Conservation (phyloP, 257 asterid species). For the Plantago elongata region DNA sequence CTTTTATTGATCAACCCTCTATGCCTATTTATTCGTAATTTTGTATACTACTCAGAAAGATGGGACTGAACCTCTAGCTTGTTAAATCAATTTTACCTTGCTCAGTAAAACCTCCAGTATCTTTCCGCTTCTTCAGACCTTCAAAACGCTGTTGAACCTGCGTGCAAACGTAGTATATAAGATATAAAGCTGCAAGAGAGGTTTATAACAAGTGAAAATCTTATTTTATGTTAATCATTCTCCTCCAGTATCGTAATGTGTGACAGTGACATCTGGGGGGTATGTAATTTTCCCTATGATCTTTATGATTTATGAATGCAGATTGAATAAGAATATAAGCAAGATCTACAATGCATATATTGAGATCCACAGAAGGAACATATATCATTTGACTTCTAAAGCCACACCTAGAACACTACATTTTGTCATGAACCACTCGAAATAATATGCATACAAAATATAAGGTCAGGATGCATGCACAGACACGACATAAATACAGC, state of each 20-base stretch:
- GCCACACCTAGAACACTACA: too few relatives aligned
- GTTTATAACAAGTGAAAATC: background rate
- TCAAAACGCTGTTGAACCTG: slow-evolving; percentile 97
- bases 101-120: slow-evolving; percentile 75
- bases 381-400: too few relatives aligned
- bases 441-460: too few relatives aligned
- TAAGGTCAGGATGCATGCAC: too few relatives aligned
- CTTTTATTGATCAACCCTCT: too few relatives aligned
- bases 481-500: too few relatives aligned
- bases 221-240: background rate
- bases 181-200: background rate
- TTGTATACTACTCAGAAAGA: too few relatives aligned
- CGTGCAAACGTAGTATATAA: slow-evolving; percentile 17
- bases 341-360: background rate
- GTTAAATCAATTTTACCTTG: slow-evolving; percentile 48
- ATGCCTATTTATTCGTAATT: too few relatives aligned
- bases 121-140: slow-evolving; percentile 80
- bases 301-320: slow-evolving; percentile 9
- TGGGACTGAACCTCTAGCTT: too few relatives aligned
- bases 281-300: background rate
- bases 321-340: background rate
- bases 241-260: background rate
- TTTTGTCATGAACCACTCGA: too few relatives aligned
- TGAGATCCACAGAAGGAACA: background rate
- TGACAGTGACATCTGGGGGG: too few relatives aligned